A percentile compares a stretch with the other conserved stretches of the same genome.
Evolutionary conservation across 169 alveolate genomes (phyloP).

Genomic region (Eimeria zaria): DNA sequence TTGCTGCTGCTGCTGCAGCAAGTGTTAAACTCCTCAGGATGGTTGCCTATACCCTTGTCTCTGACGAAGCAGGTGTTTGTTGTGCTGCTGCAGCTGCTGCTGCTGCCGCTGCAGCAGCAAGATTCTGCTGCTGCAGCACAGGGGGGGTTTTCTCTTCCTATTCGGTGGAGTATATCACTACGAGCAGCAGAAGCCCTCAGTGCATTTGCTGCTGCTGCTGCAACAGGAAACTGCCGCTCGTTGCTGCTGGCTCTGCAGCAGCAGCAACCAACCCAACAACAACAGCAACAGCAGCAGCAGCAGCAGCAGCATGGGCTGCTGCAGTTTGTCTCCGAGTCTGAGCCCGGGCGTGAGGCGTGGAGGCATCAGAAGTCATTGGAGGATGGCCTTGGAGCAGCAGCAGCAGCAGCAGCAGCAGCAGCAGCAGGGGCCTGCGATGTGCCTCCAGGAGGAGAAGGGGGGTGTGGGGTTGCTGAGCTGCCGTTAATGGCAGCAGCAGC

Average conservation of each 20-base stretch:
- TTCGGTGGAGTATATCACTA: slow-evolving; percentile 36
- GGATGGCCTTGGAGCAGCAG: slow-evolving; percentile 44
- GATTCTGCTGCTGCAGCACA: slow-evolving; percentile 11
- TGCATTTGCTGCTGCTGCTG: slow-evolving; percentile 53
- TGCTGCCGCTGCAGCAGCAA: slow-evolving; percentile 70
- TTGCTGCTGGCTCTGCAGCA: slow-evolving; percentile 33
- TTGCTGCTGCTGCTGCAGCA: slow-evolving; percentile 32
- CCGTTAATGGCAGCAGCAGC: slow-evolving; percentile 69
- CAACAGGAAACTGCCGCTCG: slow-evolving; percentile 61
- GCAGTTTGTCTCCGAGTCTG: neutral
- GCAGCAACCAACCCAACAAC: neutral
- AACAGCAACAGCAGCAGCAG: slow-evolving; percentile 20
- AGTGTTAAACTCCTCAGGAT: neutral
- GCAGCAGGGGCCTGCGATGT: slow-evolving; percentile 30
- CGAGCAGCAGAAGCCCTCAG: slow-evolving; percentile 44
- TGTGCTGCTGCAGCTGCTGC: slow-evolving; percentile 62
- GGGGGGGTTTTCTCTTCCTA: slow-evolving; percentile 28
- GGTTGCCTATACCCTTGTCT: slow-evolving; percentile 6
- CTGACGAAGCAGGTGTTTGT: slow-evolving; percentile 53
- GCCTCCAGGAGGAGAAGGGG: slow-evolving; percentile 52
- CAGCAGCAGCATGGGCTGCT: too few species aligned
- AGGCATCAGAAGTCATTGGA: neutral
- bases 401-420: slow-evolving; percentile 60
- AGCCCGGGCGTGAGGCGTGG: neutral
- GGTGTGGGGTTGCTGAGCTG: slow-evolving; percentile 14